phyloP scores from a whole-genome alignment of 2,329 filamentous ascomycete genomes.

The Alternaria conjuncta region DNA sequence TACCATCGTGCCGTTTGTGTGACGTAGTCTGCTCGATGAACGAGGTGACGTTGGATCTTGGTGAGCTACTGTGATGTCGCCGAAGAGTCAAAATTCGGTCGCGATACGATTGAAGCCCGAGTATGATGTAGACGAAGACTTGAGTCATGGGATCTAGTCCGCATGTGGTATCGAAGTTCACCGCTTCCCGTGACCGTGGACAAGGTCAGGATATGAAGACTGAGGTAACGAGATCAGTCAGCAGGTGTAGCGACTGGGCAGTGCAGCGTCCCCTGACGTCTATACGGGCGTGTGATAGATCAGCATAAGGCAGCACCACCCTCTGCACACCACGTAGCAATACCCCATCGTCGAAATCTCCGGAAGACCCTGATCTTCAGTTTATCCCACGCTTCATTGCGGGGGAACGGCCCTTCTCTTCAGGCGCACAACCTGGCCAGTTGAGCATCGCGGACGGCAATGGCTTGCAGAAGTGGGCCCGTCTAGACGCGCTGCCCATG shows the following conservation, averaged over 20 bases:
- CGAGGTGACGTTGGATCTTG: background rate
- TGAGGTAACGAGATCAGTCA: background rate
- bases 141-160: conserved; percentile 1
- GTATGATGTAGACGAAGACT: conserved; percentile 1
- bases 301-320: background rate
- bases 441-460: background rate
- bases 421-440: background rate
- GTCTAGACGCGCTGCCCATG: conserved; percentile 11
- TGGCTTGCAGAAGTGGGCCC: conserved; percentile 11
- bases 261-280: background rate
- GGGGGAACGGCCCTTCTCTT: conserved; percentile 6
- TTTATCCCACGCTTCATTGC: conserved; percentile 1
- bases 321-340: conserved; percentile 8
- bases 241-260: background rate
- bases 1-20: background rate
- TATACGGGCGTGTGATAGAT: background rate
- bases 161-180: conserved; percentile 1
- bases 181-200: conserved; percentile 5
- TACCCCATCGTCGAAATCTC: conserved; percentile 4
- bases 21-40: background rate
- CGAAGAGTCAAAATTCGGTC: background rate
- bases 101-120: background rate
- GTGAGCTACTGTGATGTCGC: background rate
- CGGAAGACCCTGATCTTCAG: conserved; percentile 13
- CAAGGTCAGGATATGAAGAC: background rate